These are phyloP conservation scores for Schizosaccharomyces lindneri DNA, from an alignment of 805 yeast genomes.

Conservation along the genomic window DNA sequence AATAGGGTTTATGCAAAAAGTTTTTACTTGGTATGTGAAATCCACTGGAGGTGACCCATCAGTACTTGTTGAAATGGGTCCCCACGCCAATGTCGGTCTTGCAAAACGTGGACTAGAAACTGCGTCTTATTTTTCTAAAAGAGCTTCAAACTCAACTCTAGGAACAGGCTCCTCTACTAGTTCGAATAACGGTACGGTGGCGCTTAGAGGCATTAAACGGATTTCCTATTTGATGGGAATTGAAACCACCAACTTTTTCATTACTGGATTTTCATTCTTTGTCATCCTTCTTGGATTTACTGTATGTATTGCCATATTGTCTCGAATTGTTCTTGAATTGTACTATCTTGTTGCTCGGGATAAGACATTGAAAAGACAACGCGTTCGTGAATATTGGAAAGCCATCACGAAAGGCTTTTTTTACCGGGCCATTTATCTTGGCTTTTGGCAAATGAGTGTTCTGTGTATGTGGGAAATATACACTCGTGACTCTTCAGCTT, in stretches of 20 bases:
- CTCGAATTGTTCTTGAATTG: slow-evolving; percentile 51
- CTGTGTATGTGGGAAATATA: slow-evolving; percentile 78
- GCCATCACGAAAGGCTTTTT: slow-evolving; percentile 69
- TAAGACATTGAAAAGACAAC: slow-evolving; percentile 39
- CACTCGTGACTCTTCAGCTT: slow-evolving; percentile 59
- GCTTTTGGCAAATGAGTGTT: slow-evolving; percentile 67
- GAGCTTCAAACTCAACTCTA: not conserved
- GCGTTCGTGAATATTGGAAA: slow-evolving; percentile 63
- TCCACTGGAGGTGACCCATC: slow-evolving; percentile 80
- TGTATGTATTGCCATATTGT: slow-evolving; percentile 24
- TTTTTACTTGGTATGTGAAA: slow-evolving; percentile 79
- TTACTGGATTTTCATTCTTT: slow-evolving; percentile 69
- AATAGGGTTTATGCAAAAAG: slow-evolving; percentile 42
- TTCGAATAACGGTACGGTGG: slow-evolving; percentile 34
- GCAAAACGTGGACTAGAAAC: slow-evolving; percentile 26
- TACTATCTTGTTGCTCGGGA: slow-evolving; percentile 32
- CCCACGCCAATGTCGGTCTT: slow-evolving; percentile 55
- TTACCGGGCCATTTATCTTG: slow-evolving; percentile 57
- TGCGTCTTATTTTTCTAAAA: slow-evolving; percentile 4
- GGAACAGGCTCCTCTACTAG: not conserved
- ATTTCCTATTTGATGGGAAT: slow-evolving; percentile 65
- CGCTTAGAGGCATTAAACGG: slow-evolving; percentile 76
- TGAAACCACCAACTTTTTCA: slow-evolving; percentile 63
- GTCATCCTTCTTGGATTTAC: slow-evolving; percentile 42
- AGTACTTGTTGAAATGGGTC: slow-evolving; percentile 38